Evolutionary conservation across 2,329 filamentous ascomycete species (phyloP).

Genomic region (Claviceps maximensis): DNA sequence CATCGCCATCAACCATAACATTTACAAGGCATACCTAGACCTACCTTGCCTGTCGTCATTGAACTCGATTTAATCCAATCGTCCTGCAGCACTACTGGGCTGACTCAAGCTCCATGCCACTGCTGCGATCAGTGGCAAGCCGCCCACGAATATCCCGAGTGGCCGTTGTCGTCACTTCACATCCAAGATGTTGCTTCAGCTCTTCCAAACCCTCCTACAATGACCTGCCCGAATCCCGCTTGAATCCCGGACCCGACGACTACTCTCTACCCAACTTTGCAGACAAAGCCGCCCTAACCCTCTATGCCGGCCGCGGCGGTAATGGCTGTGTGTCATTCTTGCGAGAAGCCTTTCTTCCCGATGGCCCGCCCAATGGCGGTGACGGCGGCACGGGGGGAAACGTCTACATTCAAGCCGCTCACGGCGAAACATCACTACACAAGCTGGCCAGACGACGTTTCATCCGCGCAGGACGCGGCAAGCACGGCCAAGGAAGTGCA

Average conservation of each 20-base stretch:
- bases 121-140: conserved; percentile 3
- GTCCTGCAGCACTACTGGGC: background rate
- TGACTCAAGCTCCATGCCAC: conserved; percentile 3
- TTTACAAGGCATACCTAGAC: background rate
- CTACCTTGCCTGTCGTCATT: background rate
- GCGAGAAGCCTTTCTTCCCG: conserved; percentile 75
- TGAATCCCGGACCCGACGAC: conserved; percentile 74
- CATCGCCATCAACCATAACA: background rate
- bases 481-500: conserved; percentile 61
- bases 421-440: conserved; percentile 83
- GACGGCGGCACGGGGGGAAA: conserved; percentile 87
- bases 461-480: conserved; percentile 62
- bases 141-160: conserved; percentile 3
- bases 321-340: conserved; percentile 91
- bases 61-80: background rate
- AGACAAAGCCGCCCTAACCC: conserved; percentile 66
- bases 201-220: conserved; percentile 19
- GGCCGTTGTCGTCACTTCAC: background rate
- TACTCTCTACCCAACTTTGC: conserved; percentile 74
- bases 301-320: conserved; percentile 71
- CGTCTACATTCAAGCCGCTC: conserved; percentile 85
- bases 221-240: conserved; percentile 36
- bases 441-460: conserved; percentile 71
- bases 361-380: conserved; percentile 87
- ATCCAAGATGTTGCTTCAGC: conserved; percentile 2